A percentile compares a stretch with the other conserved stretches of the same genome.
phyloP scores from a whole-genome alignment of 2,329 filamentous ascomycete species.

The Ilyonectria destructans region DNA sequence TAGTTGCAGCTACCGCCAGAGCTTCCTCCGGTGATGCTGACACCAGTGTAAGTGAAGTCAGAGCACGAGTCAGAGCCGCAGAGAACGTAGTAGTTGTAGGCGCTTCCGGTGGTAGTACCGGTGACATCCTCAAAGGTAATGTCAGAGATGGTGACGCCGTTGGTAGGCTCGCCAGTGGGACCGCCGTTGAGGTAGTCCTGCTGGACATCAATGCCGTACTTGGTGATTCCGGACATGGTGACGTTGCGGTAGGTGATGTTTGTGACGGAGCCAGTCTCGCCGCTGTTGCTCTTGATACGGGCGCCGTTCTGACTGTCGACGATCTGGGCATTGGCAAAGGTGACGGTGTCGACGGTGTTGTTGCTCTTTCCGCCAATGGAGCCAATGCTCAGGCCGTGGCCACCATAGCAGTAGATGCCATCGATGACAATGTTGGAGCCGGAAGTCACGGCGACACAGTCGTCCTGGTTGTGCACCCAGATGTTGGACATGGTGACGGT shows the following conservation, averaged over 20 bases:
- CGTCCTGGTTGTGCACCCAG: conserved; percentile 72
- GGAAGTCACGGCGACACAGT: conserved; percentile 71
- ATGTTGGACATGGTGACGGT: conserved; percentile 66
- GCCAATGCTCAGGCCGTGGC: conserved; percentile 59
- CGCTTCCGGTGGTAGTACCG: conserved; percentile 44
- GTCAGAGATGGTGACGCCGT: conserved; percentile 64
- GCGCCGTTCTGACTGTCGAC: conserved; percentile 66
- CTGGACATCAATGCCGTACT: conserved; percentile 55
- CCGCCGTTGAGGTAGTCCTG: conserved; percentile 63
- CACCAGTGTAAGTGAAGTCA: conserved; percentile 65
- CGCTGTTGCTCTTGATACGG: conserved; percentile 64
- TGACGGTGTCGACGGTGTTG: conserved; percentile 67
- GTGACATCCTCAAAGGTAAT: conserved; percentile 59
- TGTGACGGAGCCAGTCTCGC: conserved; percentile 60
- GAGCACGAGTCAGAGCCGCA: conserved; percentile 61
- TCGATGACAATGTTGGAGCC: conserved; percentile 62
- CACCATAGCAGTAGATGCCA: conserved; percentile 58
- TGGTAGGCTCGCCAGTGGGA: conserved; percentile 59
- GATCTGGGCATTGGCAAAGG: conserved; percentile 64
- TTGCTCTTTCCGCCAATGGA: conserved; percentile 62
- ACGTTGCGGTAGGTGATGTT: conserved; percentile 60
- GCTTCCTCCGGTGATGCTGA: conserved; percentile 64
- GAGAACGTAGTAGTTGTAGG: conserved; percentile 66
- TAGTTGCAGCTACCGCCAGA: conserved; percentile 34
- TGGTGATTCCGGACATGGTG: conserved; percentile 56